phyloP scores from a whole-genome alignment of 441 rosid species.

The Mallotus japonicus region DNA sequence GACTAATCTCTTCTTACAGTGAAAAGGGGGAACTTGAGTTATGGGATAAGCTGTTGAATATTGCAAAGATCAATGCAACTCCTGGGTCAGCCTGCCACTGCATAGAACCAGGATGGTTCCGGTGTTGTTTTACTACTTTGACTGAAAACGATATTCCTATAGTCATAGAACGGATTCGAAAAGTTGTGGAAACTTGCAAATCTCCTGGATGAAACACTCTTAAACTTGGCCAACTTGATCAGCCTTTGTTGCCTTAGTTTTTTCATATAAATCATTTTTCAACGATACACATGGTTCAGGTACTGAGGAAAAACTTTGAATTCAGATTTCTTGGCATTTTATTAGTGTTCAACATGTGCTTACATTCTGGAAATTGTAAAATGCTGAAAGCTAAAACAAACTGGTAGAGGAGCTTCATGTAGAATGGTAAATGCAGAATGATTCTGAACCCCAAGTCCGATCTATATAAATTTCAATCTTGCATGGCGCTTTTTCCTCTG shows the following conservation, averaged over 20 bases:
- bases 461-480: conserved; percentile 46
- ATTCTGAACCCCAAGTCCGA: conserved; percentile 8
- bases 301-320: conserved; percentile 6
- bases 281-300: conserved; percentile 5
- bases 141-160: conserved; percentile 58
- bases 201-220: conserved; percentile 29
- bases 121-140: conserved; percentile 74
- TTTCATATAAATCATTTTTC: conserved; percentile 10
- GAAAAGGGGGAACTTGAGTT: conserved; percentile 88
- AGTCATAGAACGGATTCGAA: conserved; percentile 53
- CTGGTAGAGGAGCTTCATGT: conserved; percentile 14
- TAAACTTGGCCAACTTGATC: conserved; percentile 4
- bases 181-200: conserved; percentile 47
- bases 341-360: conserved; percentile 20
- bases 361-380: conserved; percentile 20
- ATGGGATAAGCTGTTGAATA: conserved; percentile 64
- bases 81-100: conserved; percentile 91
- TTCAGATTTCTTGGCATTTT: conserved; percentile 18
- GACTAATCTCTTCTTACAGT: conserved; percentile 57
- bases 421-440: conserved; percentile 3
- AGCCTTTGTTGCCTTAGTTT: conserved; percentile 2
- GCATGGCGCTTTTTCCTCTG: conserved; percentile 52
- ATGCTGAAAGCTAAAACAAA: conserved; percentile 10
- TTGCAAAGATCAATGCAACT: conserved; percentile 75
- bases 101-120: conserved; percentile 93